A percentile compares a stretch with the other conserved stretches of the same genome.
phyloP scores from a whole-genome alignment of 2,329 filamentous ascomycete genomes.

The Pyricularia grisea region DNA sequence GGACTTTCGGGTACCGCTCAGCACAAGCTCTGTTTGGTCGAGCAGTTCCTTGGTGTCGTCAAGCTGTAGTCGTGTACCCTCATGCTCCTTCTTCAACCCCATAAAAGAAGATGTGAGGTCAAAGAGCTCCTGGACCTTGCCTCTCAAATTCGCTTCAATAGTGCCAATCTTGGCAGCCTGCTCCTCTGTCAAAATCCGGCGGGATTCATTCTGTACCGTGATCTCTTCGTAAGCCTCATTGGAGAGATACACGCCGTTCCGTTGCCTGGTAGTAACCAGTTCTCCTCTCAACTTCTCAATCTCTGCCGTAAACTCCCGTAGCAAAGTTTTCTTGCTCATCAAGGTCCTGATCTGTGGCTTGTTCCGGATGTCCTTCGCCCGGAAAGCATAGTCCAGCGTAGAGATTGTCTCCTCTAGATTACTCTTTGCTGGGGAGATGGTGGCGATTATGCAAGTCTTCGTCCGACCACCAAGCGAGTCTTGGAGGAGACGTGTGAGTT shows the following conservation, averaged over 20 bases:
- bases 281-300: constrained; percentile 94
- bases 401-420: constrained; percentile 98
- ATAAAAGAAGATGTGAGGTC: constrained; percentile 80
- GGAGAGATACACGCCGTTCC: constrained; percentile 90
- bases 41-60: constrained; percentile 74
- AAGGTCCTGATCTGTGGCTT: constrained; percentile 92
- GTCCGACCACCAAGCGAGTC: constrained; percentile 92
- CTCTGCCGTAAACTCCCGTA: constrained; percentile 82
- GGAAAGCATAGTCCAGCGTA: constrained; percentile 93
- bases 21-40: constrained; percentile 78
- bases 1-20: constrained; percentile 65
- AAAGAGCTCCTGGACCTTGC: constrained; percentile 91
- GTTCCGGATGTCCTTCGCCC: constrained; percentile 97
- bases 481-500: constrained; percentile 87
- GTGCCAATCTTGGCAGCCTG: constrained; percentile 87
- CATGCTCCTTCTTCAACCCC: constrained; percentile 80
- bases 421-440: constrained; percentile 85
- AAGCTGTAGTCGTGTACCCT: constrained; percentile 60
- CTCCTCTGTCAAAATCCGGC: constrained; percentile 84
- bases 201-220: constrained; percentile 83
- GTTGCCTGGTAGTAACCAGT: constrained; percentile 81
- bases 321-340: constrained; percentile 84
- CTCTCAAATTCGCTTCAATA: constrained; percentile 79
- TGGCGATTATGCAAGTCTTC: constrained; percentile 98
- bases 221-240: constrained; percentile 86